Conservation (phyloP, 495 filamentous ascomycete species). For the Penicillium angulare region DNA sequence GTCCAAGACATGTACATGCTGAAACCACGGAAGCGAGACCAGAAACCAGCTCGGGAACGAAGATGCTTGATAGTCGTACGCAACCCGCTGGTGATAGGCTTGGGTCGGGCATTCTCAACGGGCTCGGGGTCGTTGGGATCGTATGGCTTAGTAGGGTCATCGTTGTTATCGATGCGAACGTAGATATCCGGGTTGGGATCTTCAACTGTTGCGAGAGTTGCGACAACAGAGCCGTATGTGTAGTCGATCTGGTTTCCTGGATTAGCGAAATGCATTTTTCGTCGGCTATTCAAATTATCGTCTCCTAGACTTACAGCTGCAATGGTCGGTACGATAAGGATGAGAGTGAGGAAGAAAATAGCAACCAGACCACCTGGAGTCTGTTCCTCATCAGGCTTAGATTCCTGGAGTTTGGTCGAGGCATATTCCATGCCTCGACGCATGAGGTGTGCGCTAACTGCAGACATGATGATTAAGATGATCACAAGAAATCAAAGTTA, state of each 20-base stretch:
- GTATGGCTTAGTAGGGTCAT: constrained; percentile 31
- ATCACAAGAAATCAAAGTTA: not conserved
- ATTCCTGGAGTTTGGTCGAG: not conserved
- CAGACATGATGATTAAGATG: constrained; percentile 13
- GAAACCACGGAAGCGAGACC: constrained; percentile 59
- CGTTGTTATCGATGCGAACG: constrained; percentile 38
- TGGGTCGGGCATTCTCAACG: constrained; percentile 16
- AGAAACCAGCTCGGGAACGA: constrained; percentile 50
- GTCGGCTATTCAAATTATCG: not conserved
- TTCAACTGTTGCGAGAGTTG: constrained; percentile 62
- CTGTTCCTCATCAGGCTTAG: not conserved
- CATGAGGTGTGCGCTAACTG: constrained; percentile 6
- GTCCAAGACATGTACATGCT: constrained; percentile 32
- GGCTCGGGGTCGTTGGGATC: constrained; percentile 34
- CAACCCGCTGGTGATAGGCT: constrained; percentile 60
- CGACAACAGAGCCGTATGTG: constrained; percentile 56
- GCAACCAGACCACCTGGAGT: constrained; percentile 5
- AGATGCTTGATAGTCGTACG: constrained; percentile 57
- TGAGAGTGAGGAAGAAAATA: not conserved
- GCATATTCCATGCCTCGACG: constrained; percentile 15
- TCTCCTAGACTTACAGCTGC: constrained; percentile 8
- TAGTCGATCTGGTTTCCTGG: constrained; percentile 43
- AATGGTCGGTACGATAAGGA: not conserved
- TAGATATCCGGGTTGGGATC: constrained; percentile 58
- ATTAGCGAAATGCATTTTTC: not conserved